Evolutionary conservation across 306 rosid species (phyloP).

Genomic region (Macrotyloma uniflorum): DNA sequence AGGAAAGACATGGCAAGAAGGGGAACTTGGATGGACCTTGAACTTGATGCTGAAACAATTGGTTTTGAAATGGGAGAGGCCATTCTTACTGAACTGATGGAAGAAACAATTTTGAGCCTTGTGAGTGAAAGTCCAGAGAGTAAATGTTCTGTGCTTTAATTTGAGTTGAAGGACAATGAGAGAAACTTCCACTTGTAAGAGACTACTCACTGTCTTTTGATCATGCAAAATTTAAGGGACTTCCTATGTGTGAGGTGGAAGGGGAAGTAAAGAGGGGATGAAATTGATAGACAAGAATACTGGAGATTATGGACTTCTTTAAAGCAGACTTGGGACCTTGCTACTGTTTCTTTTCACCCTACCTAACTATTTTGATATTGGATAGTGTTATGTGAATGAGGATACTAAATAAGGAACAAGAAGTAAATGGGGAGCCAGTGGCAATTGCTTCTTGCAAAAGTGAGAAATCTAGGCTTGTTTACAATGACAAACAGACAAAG

Average conservation of each 20-base stretch:
- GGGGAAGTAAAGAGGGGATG: slow-evolving; percentile 29
- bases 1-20: slow-evolving; percentile 77
- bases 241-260: slow-evolving; percentile 25
- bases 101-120: slow-evolving; percentile 63
- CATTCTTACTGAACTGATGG: slow-evolving; percentile 75
- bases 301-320: slow-evolving; percentile 28
- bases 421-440: slow-evolving; percentile 37
- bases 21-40: slow-evolving; percentile 79
- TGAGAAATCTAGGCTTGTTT: slow-evolving; percentile 36
- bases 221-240: neutral
- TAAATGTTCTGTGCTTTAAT: slow-evolving; percentile 33
- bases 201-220: slow-evolving; percentile 19
- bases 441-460: slow-evolving; percentile 43
- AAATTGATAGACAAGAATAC: slow-evolving; percentile 18
- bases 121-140: slow-evolving; percentile 46
- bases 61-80: slow-evolving; percentile 70
- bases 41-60: slow-evolving; percentile 57
- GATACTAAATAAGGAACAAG: slow-evolving; percentile 44
- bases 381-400: slow-evolving; percentile 36
- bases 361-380: slow-evolving; percentile 42
- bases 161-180: slow-evolving; percentile 37
- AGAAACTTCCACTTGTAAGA: slow-evolving; percentile 45
- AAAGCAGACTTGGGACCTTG: slow-evolving; percentile 25
- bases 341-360: slow-evolving; percentile 42
- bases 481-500: slow-evolving; percentile 32